A percentile compares a stretch with the other conserved stretches of the same genome.
These are phyloP conservation scores for Butyriboletus loyo DNA, from an alignment of 768 basidiomycete species.

Conservation along the genomic window DNA sequence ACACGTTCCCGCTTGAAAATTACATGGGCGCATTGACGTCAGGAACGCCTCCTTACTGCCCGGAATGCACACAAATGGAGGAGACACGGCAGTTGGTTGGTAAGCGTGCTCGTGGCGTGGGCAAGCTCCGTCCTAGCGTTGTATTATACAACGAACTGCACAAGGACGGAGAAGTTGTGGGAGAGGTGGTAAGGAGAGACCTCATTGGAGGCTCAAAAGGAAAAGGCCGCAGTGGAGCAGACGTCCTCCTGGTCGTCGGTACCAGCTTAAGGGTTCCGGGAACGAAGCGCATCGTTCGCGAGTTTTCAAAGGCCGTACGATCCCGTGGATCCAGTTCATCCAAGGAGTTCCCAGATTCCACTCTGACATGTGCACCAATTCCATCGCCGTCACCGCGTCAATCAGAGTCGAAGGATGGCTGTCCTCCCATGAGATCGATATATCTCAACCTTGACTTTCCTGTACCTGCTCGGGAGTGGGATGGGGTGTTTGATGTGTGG, in stretches of 20 bases:
- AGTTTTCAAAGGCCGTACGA: conserved; percentile 77
- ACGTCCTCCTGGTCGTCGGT: conserved; percentile 84
- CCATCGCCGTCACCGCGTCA: conserved; percentile 50
- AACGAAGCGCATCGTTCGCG: conserved; percentile 87
- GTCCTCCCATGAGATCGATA: conserved; percentile 58
- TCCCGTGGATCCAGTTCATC: conserved; percentile 41
- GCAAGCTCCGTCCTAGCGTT: conserved; percentile 79
- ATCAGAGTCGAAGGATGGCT: conserved; percentile 41
- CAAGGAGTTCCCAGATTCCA: conserved; percentile 28
- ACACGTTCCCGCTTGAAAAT: conserved; percentile 61
- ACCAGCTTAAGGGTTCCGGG: conserved; percentile 88
- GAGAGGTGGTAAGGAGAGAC: conserved; percentile 79
- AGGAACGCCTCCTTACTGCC: conserved; percentile 72
- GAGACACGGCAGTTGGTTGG: conserved; percentile 67
- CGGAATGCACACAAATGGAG: conserved; percentile 71
- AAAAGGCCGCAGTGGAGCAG: conserved; percentile 70
- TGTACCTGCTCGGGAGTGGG: conserved; percentile 82
- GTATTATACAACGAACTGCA: conserved; percentile 90
- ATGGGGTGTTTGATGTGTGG: conserved; percentile 88
- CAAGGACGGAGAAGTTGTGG: conserved; percentile 83
- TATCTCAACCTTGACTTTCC: conserved; percentile 89
- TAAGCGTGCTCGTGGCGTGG: conserved; percentile 77
- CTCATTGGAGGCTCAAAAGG: conserved; percentile 67
- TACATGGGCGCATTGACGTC: conserved; percentile 57
- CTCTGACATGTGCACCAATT: conserved; percentile 34